phyloP scores from a whole-genome alignment of 2,329 filamentous ascomycete species.

The Colletotrichum sp. region DNA sequence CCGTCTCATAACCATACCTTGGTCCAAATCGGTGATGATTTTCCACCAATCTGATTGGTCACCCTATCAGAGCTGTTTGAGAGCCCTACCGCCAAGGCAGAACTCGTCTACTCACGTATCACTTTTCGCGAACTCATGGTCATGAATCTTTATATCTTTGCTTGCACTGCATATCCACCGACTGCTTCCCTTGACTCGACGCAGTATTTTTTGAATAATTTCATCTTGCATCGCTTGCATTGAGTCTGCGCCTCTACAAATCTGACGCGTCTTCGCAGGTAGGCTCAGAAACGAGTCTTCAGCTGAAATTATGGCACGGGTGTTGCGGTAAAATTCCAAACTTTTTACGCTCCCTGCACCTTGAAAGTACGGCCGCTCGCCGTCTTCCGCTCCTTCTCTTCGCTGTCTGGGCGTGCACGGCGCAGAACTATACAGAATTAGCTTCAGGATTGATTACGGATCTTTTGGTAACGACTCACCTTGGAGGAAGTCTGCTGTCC shows the following conservation, averaged over 20 bases:
- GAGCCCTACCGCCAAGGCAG: neutral
- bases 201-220: neutral
- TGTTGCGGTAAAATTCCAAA: neutral
- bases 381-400: conserved; percentile 98
- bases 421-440: conserved; percentile 73
- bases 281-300: neutral
- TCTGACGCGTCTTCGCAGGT: neutral
- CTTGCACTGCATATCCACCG: neutral
- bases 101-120: neutral
- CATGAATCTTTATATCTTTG: conserved; percentile 9
- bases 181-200: neutral
- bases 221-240: neutral
- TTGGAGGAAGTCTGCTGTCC: conserved; percentile 98
- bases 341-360: conserved; percentile 41
- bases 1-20: neutral
- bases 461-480: conserved; percentile 58
- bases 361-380: conserved; percentile 94
- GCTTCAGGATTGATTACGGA: neutral
- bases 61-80: neutral
- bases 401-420: conserved; percentile 90
- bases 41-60: neutral
- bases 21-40: neutral
- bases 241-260: neutral
- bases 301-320: neutral
- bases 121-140: neutral